Evolutionary conservation across 371 early-diverging fungal genomes (phyloP), one percentile per base, ranked within the genome.

Genomic region (Mortierella sp.): DNA sequence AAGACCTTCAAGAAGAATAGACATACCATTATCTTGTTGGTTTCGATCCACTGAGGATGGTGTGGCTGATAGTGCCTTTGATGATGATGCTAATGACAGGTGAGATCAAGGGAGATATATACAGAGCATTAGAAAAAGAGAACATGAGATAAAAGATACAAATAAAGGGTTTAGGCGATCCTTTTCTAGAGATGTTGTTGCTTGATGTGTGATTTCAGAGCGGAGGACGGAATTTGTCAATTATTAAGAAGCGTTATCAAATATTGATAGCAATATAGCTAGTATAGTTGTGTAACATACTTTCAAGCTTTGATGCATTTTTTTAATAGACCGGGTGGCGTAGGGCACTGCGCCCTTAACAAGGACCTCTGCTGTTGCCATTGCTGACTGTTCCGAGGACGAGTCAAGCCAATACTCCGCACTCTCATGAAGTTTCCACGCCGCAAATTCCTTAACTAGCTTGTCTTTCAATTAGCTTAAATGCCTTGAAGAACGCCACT

Each of bases 311-410:
- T 45, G 45, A 45, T 45, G 45, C 15, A 45, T 45, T 45, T 45
- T n/a, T 45, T 45, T 45, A 15, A 45, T 45, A 3, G 45, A 45
- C 45, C 45, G n/a, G 45, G 45, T 45, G 15, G 45, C 45, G n/a
- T 45, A 45, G 45, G 45, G 45, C n/a, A 45, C 45, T 45, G 45
- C 45, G 45, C 45, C 45, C n/a, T 45, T 45, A 45, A 45, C 45
- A 45, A 45, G 45, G 15, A 45, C 45, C 45, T 45, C 19, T 45
- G 45, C 45, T 15, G 45, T 45, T n/a, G 3, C n/a, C 15, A 45
- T 45, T 45, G 45, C 45, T 45, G 45, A 45, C 45, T 45, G 5
- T 45, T 45, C 45, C n/a, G 45, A 45, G 45, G 45, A 45, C 45
- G 12, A 45, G 45, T 45, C 45, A 15, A 45, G 45, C 45, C 45